Base-by-base conservation (phyloP, 164 flowering plant species). In the Nymphaea colorata region DNA sequence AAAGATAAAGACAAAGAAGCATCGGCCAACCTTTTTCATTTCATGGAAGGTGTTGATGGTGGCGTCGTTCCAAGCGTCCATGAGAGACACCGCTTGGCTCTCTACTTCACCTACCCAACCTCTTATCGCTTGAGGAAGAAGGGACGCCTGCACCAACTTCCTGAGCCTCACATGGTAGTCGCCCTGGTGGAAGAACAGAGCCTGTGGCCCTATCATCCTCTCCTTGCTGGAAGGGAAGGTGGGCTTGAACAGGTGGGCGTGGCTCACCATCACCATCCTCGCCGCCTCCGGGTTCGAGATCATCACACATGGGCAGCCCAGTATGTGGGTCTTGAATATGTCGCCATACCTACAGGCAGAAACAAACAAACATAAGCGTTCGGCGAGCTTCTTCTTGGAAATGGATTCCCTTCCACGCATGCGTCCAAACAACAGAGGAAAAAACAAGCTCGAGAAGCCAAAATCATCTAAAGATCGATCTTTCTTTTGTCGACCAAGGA, bases 221-320 rank as follows among this genome's bases (percentile, higher is more conserved):
- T 88, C 95, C 72, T 93, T 93, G 76, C 93, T 87, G 3, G 82
- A 76, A 4, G 96, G 96, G 69, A 79, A 89, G 2, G 90, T 86
- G 42, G 92, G 92, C 76, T 87, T 87, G 66, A 89, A 89, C 59
- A 85, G 72, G 69, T 83, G 82, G 14, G 92, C 86, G 68, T 69
- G 69, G 62, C 70, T 82, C 68, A 85, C 93, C 14, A 93, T 79
- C 25, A 90, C 92, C 2, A 71, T 41, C 72, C 74, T 87, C 0
- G 85, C 90, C 6, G 88, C 88, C 64, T 88, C 91, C 0, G 96
- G 96, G 74, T 85, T 88, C 8, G 93, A 80, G 5, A 93, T 79
- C 92, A 93, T 87, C 76, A 93, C 93, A 74, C 93, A 90, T 0
- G 96, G 96, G 66, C 98, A 93, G 3, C 96, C 96, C 79, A 90